A percentile compares a stretch with the other conserved stretches of the same genome.
Evolutionary conservation across 2,329 filamentous ascomycete genomes (phyloP).

Genomic region (Colletotrichum musicola): DNA sequence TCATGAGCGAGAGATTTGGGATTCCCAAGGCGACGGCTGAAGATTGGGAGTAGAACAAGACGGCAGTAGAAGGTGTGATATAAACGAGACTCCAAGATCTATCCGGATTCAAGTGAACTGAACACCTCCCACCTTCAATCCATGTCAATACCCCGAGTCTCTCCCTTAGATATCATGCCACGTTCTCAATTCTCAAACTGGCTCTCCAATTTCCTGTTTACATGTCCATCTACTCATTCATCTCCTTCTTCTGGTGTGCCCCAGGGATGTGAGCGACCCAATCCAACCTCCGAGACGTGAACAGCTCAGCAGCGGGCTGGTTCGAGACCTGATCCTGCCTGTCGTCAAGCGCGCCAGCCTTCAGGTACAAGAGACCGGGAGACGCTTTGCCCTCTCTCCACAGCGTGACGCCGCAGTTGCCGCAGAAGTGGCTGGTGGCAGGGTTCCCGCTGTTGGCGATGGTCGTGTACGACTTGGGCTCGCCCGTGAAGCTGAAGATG

Average conservation of each 20-base stretch:
- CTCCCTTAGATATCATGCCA: no score
- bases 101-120: no score
- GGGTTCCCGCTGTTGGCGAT: constrained; percentile 21
- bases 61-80: neutral
- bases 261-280: constrained; percentile 10
- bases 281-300: neutral
- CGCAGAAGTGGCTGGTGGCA: constrained; percentile 24
- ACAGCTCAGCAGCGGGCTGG: constrained; percentile 18
- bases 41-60: neutral
- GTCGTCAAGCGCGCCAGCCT: constrained; percentile 20
- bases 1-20: constrained; percentile 11
- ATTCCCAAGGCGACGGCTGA: neutral
- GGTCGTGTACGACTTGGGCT: neutral
- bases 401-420: constrained; percentile 12
- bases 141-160: no score
- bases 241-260: constrained; percentile 19
- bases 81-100: no score
- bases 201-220: no score
- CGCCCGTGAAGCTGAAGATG: neutral
- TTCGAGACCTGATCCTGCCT: neutral
- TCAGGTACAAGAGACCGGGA: constrained; percentile 16
- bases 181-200: no score
- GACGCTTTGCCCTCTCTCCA: constrained; percentile 13
- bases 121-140: no score
- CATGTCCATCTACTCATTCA: constrained; percentile 19